Base-by-base conservation (phyloP, 2,329 filamentous ascomycete species). In the Cladophialophora immunda region DNA sequence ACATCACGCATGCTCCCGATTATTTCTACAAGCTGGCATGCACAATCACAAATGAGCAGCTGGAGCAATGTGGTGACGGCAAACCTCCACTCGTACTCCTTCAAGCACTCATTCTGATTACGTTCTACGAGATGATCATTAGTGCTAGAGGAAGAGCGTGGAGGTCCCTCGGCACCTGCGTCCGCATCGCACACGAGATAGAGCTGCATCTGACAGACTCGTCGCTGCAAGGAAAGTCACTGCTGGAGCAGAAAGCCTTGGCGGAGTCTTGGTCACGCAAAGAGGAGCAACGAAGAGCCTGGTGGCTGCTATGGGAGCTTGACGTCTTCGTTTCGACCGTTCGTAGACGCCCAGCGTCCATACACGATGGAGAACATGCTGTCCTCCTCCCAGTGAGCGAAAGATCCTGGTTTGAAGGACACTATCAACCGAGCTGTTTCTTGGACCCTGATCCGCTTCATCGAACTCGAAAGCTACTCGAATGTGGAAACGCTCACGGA, bases 121-220 rank as follows among this genome's bases (percentile, higher is more conserved):
- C 59, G 8, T 62, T 54, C 22, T 62, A 62, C 22, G 59, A 62
- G 32, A 54, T 53, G 47, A 55, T 36, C 3, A 11, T 62, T n/a
- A 50, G 58, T 34, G 60, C 34, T 8, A 15, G 53, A 19, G 60
- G 60, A n/a, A 47, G 52, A 22, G 50, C 60, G 8, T 63, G 60
- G 60, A 56, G 60, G n/a, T 47, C 53, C 9, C 29, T 63, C 1
- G 60, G 60, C 13, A 27, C 27, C 29, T 56, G 60, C 30, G 60
- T 63, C 53, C 50, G 60, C 50, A 45, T 63, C 25, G 60, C 60
- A 22, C 53, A 63, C 34, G 60, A 63, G 30, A n/a, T 63, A 11
- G 34, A 57, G 27, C 60, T 63, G 11, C 60, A 63, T 22, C 30
- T 63, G 60, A 63, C 38, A 15, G 60, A 63, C 32, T 34, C 47